Evolutionary conservation across 2,329 filamentous ascomycete genomes (phyloP).

Genomic region (Colletotrichum sublineola): DNA sequence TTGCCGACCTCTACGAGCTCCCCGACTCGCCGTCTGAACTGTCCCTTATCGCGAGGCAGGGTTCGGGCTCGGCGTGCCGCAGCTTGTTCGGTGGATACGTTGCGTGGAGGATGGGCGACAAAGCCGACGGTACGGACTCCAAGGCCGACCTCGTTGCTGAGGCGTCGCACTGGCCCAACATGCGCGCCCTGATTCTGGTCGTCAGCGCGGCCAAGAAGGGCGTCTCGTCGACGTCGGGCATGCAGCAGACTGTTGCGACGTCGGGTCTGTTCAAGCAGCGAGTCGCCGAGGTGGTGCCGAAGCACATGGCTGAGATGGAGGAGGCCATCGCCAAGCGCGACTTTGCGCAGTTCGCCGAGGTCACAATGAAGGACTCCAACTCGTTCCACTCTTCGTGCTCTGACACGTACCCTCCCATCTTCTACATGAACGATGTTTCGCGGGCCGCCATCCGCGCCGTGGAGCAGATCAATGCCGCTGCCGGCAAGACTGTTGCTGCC

Average conservation of each 20-base stretch:
- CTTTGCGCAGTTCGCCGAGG: constrained; percentile 87
- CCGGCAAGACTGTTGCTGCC: constrained; percentile 84
- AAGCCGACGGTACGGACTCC: constrained; percentile 86
- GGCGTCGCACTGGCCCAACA: constrained; percentile 92
- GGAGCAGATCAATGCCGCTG: constrained; percentile 86
- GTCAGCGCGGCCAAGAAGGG: constrained; percentile 96
- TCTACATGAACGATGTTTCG: constrained; percentile 97
- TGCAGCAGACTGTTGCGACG: constrained; percentile 96
- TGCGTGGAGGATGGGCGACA: constrained; percentile 87
- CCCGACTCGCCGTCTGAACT: constrained; percentile 85
- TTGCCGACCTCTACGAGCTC: constrained; percentile 92
- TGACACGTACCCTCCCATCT: constrained; percentile 97
- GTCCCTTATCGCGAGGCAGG: constrained; percentile 90
- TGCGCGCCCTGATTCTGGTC: constrained; percentile 93
- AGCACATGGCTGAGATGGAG: constrained; percentile 87
- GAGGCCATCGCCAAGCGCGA: constrained; percentile 81
- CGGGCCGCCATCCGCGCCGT: constrained; percentile 89
- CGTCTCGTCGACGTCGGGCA: constrained; percentile 90
- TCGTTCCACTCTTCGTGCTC: constrained; percentile 95
- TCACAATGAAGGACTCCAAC: constrained; percentile 98
- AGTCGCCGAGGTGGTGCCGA: constrained; percentile 81
- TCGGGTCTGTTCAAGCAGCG: constrained; percentile 88
- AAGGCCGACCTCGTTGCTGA: constrained; percentile 89
- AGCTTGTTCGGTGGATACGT: constrained; percentile 96
- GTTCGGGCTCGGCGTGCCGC: constrained; percentile 93